Base-by-base conservation (phyloP, 352 stramenopile species). In the Phytopythium ostracodes region DNA sequence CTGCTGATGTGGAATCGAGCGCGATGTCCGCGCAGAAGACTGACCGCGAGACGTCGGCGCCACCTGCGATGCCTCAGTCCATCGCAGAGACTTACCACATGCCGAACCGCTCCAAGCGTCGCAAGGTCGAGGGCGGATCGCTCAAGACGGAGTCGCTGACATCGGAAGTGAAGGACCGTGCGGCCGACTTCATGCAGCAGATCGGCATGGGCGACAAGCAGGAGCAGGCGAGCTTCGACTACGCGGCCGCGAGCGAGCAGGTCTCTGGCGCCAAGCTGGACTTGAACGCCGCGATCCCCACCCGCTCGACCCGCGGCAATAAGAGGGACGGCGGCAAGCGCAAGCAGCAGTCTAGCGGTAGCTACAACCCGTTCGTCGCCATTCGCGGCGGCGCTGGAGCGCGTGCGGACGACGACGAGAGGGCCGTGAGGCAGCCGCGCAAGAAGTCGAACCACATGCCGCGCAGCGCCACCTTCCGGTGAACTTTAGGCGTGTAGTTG, bases 401-500 rank as follows among this genome's bases (percentile, higher is more conserved):
- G 10, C 20, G 42, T 22, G n/a, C 55, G 17, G 31, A n/a, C 29
- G 31, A 63, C 20, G 61, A 62, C 29, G 56, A 50, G 8, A 31
- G 43, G 43, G 50, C 57, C 22, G 52, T 54, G 14, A 70, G 79
- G 72, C 70, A 77, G 50, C 77, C 77, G n/a, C 67, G 77, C 44
- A 94, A 92, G 71, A 91, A 88, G 67, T 81, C 84, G 72, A 82
- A 92, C 63, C 84, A 94, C 71, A 89, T 91, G 75, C 83, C 87
- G 17, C 79, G 84, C 65, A 95, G 84, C 62, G 82, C 87, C 62
- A 95, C 84, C 31, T 94, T 92, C 68, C 76, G 79, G 78, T 95
- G 92, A 69, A 64, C 25, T n/a, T n/a, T n/a, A 54, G 40, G 22
- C 31, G 12, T 7, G 29, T 33, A 33, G 12, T 22, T 49, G 60